A percentile compares a stretch with the other conserved stretches of the same genome.
Conservation (phyloP, 768 basidiomycete genomes). For the Boletus reticuloceps region DNA sequence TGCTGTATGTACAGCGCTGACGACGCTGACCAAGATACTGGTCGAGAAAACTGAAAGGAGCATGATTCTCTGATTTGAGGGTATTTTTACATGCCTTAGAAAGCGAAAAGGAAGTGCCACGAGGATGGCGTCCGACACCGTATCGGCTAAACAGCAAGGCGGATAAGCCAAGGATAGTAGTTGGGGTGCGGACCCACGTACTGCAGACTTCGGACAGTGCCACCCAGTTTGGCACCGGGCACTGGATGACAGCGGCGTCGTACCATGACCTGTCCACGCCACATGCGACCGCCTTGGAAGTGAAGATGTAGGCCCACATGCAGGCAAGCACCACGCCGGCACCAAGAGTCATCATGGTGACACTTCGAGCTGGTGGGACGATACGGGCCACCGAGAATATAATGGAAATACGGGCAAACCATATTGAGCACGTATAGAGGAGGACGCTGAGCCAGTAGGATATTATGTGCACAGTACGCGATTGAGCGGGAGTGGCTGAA, state of each 20-base stretch:
- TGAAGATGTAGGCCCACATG: conserved; percentile 21
- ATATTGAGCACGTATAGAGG: conserved; percentile 23
- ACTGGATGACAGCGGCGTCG: conserved; percentile 33
- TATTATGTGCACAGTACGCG: conserved; percentile 15
- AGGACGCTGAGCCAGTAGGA: conserved; percentile 22
- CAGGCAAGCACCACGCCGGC: conserved; percentile 7
- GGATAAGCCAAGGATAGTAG: background rate
- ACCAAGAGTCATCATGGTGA: background rate
- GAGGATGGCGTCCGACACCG: conserved; percentile 44
- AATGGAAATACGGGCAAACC: conserved; percentile 29
- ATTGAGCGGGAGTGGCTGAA: conserved; percentile 18
- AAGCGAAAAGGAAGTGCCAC: conserved; percentile 45
- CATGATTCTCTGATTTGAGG: conserved; percentile 40
- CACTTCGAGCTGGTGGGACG: conserved; percentile 14
- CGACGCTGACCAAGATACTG: conserved; percentile 47
- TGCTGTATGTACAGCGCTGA: conserved; percentile 41
- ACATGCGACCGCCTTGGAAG: conserved; percentile 38
- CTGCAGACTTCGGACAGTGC: conserved; percentile 53
- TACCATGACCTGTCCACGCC: conserved; percentile 41
- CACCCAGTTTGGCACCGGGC: conserved; percentile 44
- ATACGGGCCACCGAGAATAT: conserved; percentile 23
- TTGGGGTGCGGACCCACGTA: conserved; percentile 27
- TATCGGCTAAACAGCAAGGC: conserved; percentile 37
- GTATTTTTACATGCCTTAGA: conserved; percentile 41
- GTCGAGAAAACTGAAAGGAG: conserved; percentile 49